Evolutionary conservation across 225 moss, liverwort and hornwort genomes (phyloP), one percentile per base, ranked within the genome.

Genomic region (Pseudisothecium myosuroides): DNA sequence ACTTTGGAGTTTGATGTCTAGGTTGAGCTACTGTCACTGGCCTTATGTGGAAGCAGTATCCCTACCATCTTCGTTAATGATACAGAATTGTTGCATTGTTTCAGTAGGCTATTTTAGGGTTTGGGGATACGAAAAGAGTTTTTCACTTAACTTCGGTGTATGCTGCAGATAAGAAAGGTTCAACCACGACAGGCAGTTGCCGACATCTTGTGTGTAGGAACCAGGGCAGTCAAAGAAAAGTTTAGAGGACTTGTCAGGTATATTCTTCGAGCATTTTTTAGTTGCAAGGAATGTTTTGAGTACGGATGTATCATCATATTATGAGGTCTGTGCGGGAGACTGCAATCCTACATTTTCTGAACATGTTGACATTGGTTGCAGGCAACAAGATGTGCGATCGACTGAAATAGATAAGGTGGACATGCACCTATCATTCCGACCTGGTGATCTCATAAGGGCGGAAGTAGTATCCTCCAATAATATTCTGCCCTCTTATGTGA

Each of bases 331-430:
- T 75, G 76, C 62, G 32, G 73, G 75, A 86, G 80, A 84, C 65
- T 63, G 84, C 54, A 62, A 74, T 80, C 32, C 56, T 34, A 52
- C 32, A 78, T 86, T 56, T 80, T 31, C 49, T 77, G 68, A 86
- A 64, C 60, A 12, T 49, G 36, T 64, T 83, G 66, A 60, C 52
- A 41, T 88, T 89, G 83, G 62, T 65, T 85, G 80, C 93, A 98
- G 97, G 90, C 99, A 99, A 90, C 99, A 99, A 90, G 99, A 99
- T 92, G 97, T 97, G 86, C 92, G 97, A 89, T 89, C 96, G 45
- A 99, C 97, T 82, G 99, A 97, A 93, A 96, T 99, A 64, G 99
- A 99, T 89, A 97, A 99, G 90, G 99, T 99, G 92, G 95, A 99
- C 63, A 94, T 99, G 94, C 97, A 97, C 82, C 94, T 95, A 64